Evolutionary conservation across 768 basidiomycete species (phyloP).

Genomic region (Leccinum fibrillosum): DNA sequence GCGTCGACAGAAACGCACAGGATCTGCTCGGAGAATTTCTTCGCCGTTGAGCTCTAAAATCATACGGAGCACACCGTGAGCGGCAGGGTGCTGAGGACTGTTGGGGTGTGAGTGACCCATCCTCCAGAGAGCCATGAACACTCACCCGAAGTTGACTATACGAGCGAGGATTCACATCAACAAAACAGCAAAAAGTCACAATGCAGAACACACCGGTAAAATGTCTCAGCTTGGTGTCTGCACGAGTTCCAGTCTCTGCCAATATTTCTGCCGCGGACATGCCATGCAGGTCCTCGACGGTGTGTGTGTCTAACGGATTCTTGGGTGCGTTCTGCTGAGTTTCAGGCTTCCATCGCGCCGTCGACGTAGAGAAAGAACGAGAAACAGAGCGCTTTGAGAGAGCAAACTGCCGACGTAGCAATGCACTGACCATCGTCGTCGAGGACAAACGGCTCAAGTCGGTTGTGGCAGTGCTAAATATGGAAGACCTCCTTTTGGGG

Average conservation of each 20-base stretch:
- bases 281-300: constrained; percentile 83
- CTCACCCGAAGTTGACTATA: constrained; percentile 88
- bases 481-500: constrained; percentile 19
- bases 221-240: constrained; percentile 83
- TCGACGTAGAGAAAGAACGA: constrained; percentile 26
- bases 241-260: constrained; percentile 63
- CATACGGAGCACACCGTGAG: constrained; percentile 96
- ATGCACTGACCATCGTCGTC: constrained; percentile 58
- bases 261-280: constrained; percentile 79
- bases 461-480: constrained; percentile 22
- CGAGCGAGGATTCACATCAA: constrained; percentile 8
- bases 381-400: constrained; percentile 29
- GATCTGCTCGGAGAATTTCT: constrained; percentile 85
- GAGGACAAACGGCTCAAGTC: constrained; percentile 27
- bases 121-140: neutral
- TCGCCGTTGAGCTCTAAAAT: constrained; percentile 98
- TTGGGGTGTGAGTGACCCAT: neutral
- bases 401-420: constrained; percentile 59
- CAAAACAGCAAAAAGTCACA: neutral
- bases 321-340: constrained; percentile 31
- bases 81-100: constrained; percentile 92
- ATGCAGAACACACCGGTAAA: constrained; percentile 70
- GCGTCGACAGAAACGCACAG: constrained; percentile 41
- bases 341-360: constrained; percentile 20
- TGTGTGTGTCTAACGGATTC: constrained; percentile 62